Evolutionary conservation across 768 basidiomycete genomes (phyloP), one percentile per base, ranked within the genome.

Genomic region (Rubroboletus pulcherrimus): DNA sequence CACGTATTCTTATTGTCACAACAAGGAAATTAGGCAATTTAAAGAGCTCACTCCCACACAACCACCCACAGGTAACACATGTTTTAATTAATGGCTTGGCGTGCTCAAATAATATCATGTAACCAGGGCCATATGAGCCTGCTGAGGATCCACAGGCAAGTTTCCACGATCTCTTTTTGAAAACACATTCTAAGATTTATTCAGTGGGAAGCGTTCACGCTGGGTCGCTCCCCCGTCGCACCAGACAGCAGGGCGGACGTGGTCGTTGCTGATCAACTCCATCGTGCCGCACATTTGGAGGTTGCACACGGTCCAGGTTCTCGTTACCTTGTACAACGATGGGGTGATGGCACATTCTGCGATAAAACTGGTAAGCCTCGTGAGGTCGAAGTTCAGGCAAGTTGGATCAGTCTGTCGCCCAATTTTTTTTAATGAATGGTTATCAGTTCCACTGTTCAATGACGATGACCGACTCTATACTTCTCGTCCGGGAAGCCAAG

Each of bases 1-100:
- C 77, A 98, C 94, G 37, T 98, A 98, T 74, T 87, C 92, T 47
- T 97, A 91, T 72, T 93, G 96, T 76, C 94, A 99, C 75, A 91
- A 94, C 71, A 81, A 85, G 49, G 87, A 97, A 74, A 93, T 98
- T 58, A 87, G 95, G 55, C 97, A 99, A 74, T 99, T 98, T 79
- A 89, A 89, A 73, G 93, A 94, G 71, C 76, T 89, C 56, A 68
- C 76, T 61, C 84, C 83, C 67, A 71, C 81, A 51, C 86, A 85
- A 60, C 76, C 83, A 48, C 82, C 84, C 62, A 77, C 86, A 72
- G 89, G 89, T 85, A 75, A 77, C 55, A 62, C 57, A 42, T 56
- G 47, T 51, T 47, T 58, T 54, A 55, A 60, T 66, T 64, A 55
- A 61, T 63, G 17, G 21, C 14, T 41, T 44, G 57, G 65, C 24